Percentiles rank a stretch among this genome's conserved stretches.
These are phyloP conservation scores for Carex myosuroides DNA, from an alignment of 176 grass and related monocot genomes.

Conservation along the genomic window DNA sequence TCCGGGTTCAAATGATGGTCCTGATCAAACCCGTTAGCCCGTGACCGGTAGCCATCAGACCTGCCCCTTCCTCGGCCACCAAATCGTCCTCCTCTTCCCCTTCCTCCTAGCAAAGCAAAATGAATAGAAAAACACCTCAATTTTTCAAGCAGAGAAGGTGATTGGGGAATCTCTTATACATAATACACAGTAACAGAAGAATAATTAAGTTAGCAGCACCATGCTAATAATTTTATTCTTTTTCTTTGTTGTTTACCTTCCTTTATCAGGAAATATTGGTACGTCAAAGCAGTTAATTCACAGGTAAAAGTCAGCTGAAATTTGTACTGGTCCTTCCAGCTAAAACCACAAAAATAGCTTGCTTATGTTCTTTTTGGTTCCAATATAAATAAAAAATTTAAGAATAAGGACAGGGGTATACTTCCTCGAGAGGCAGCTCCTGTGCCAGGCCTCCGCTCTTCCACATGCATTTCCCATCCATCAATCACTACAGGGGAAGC, in stretches of 20 bases:
- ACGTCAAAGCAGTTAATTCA: background rate
- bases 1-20: background rate
- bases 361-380: background rate
- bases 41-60: conserved; percentile 2
- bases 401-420: conserved; percentile 26
- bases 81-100: conserved; percentile 16
- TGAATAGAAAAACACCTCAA: background rate
- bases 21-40: conserved; percentile 3
- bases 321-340: background rate
- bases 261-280: background rate
- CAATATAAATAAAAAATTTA: background rate
- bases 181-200: background rate
- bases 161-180: background rate
- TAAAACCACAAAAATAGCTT: background rate
- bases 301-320: background rate
- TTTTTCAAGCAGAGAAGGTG: background rate
- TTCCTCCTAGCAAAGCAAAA: conserved; percentile 12
- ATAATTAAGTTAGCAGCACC: background rate
- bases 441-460: conserved; percentile 78
- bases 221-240: background rate
- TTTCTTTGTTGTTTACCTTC: background rate
- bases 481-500: conserved; percentile 75
- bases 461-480: conserved; percentile 79
- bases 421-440: conserved; percentile 60
- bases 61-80: conserved; percentile 16